A percentile compares a stretch with the other conserved stretches of the same genome.
Conservation (phyloP, 202 grass and related monocot genomes). For the Miscanthus sacchariflorus region DNA sequence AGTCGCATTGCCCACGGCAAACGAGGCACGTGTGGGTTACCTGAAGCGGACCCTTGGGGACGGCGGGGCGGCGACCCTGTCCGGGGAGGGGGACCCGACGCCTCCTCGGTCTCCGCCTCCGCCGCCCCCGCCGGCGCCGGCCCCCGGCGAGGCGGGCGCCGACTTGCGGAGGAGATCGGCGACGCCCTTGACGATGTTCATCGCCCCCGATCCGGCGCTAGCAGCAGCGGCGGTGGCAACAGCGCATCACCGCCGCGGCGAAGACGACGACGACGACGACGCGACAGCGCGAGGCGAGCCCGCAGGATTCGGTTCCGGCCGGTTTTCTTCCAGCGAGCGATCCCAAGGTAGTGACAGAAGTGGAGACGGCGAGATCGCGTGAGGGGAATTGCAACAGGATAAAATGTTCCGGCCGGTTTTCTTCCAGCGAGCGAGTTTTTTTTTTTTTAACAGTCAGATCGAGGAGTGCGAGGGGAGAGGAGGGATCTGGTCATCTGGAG, state of each 20-base stretch:
- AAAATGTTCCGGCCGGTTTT: slow-evolving; percentile 34
- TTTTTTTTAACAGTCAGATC: slow-evolving; percentile 28
- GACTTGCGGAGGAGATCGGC: slow-evolving; percentile 88
- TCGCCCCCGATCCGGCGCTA: slow-evolving; percentile 60
- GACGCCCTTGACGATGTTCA: slow-evolving; percentile 90
- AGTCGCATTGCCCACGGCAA: slow-evolving; percentile 24
- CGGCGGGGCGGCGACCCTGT: slow-evolving; percentile 50
- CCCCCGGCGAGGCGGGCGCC: slow-evolving; percentile 44
- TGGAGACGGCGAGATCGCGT: slow-evolving; percentile 47
- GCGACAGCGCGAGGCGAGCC: not conserved
- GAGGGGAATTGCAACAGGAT: slow-evolving; percentile 28
- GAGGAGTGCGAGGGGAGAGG: not conserved
- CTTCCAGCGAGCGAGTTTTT: slow-evolving; percentile 1
- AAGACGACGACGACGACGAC: slow-evolving; percentile 32
- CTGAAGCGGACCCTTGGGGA: slow-evolving; percentile 69
- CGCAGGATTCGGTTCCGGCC: not conserved
- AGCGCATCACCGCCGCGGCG: slow-evolving; percentile 52
- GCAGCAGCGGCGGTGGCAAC: slow-evolving; percentile 24
- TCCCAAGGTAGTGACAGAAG: slow-evolving; percentile 43
- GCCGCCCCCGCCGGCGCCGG: not conserved
- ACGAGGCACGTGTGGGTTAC: slow-evolving; percentile 35
- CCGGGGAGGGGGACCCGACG: slow-evolving; percentile 19
- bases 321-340: not conserved
- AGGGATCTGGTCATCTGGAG: slow-evolving; percentile 31
- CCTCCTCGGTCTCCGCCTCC: slow-evolving; percentile 19